phyloP scores from a whole-genome alignment of 202 grass and related monocot species.

The Zizania palustris region DNA sequence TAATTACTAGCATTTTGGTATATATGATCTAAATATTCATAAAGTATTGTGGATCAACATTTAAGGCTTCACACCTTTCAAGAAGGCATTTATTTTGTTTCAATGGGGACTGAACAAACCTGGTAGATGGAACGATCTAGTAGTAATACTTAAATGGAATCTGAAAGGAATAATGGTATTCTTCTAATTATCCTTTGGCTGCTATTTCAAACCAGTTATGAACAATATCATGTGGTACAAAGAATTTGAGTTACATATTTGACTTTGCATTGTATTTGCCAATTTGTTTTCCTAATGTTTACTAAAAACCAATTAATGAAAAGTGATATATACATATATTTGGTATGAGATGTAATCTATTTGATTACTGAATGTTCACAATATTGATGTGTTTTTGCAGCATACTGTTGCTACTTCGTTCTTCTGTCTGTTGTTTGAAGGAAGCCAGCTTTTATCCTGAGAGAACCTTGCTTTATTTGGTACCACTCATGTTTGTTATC shows the following conservation, averaged over 20 bases:
- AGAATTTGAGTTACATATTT: slow-evolving; percentile 20
- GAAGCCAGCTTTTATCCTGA: neutral
- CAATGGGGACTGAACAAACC: neutral
- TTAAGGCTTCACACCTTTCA: neutral
- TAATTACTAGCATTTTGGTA: too few species aligned
- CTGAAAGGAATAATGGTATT: neutral
- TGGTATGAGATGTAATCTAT: neutral
- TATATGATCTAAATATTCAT: too few species aligned
- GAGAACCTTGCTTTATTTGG: slow-evolving; percentile 24
- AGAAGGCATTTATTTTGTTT: neutral
- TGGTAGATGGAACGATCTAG: neutral
- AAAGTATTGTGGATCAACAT: too few species aligned
- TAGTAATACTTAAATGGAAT: slow-evolving; percentile 14
- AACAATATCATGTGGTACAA: neutral
- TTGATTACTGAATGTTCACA: slow-evolving; percentile 13
- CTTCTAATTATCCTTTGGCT: neutral
- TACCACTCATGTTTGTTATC: slow-evolving; percentile 34
- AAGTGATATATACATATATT: neutral
- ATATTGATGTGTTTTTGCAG: slow-evolving; percentile 26
- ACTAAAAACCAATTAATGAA: neutral
- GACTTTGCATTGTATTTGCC: neutral
- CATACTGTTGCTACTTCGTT: slow-evolving; percentile 3
- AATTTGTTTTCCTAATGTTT: neutral
- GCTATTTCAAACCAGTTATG: neutral
- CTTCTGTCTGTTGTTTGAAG: slow-evolving; percentile 25